A percentile compares a stretch with the other conserved stretches of the same genome.
These are phyloP conservation scores for Sarocladium oryzae DNA, from an alignment of 2,329 filamentous ascomycete genomes.

Conservation along the genomic window DNA sequence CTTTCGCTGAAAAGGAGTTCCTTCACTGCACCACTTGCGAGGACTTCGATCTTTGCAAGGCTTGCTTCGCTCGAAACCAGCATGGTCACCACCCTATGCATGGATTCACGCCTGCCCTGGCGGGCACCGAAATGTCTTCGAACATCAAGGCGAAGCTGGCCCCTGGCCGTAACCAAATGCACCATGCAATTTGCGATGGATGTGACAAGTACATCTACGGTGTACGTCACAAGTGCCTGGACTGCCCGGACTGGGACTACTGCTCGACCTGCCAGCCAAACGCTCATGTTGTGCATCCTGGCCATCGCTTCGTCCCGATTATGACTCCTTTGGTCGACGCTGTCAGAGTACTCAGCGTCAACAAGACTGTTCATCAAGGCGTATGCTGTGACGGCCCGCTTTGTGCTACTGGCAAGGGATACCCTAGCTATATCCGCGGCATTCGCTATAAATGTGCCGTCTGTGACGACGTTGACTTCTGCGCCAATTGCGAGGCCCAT, in stretches of 20 bases:
- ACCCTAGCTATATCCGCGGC: constrained; percentile 67
- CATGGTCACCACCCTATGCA: constrained; percentile 93
- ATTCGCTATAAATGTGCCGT: constrained; percentile 95
- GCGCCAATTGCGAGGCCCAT: constrained; percentile 84
- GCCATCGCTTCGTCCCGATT: constrained; percentile 83
- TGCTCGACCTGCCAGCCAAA: constrained; percentile 69
- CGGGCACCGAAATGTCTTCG: constrained; percentile 54
- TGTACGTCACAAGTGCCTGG: constrained; percentile 91
- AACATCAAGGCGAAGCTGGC: constrained; percentile 62
- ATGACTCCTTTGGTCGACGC: constrained; percentile 57
- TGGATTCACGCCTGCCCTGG: constrained; percentile 62
- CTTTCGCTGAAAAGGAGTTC: constrained; percentile 67
- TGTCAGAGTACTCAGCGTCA: constrained; percentile 12
- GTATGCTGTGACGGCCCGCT: constrained; percentile 94
- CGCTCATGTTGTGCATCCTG: constrained; percentile 64
- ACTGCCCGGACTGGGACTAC: constrained; percentile 97
- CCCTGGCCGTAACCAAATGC: constrained; percentile 72
- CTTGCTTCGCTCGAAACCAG: constrained; percentile 66
- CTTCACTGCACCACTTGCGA: constrained; percentile 79
- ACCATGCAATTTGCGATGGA: constrained; percentile 89
- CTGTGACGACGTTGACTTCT: constrained; percentile 93
- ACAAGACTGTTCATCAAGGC: constrained; percentile 59
- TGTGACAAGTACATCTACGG: constrained; percentile 86
- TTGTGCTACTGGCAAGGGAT: constrained; percentile 54
- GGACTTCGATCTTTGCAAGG: constrained; percentile 87